Evolutionary conservation across 495 filamentous ascomycete genomes (phyloP), one percentile per base, ranked within the genome.

Genomic region (Talaromyces ruber): DNA sequence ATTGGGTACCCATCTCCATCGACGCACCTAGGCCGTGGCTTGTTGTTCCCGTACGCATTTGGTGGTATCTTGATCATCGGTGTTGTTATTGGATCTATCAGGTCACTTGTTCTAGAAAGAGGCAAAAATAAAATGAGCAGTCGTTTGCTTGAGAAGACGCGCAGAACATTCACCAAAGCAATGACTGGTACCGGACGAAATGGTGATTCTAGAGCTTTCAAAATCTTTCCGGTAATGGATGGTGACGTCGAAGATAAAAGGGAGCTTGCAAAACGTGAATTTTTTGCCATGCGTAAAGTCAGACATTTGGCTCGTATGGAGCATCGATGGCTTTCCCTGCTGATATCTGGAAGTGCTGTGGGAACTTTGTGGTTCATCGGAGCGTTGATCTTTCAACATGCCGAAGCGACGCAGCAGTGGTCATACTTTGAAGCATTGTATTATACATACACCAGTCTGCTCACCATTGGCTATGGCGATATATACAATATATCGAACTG

Each of bases 391-490:
- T 96, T 97, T 70, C 77, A 74, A 70, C 68, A 72, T 22, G 74
- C 82, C 0, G 86, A 89, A 67, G 64, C 71, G 45, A 64, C 62
- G 25, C 64, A 76, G 14, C 57, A 75, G 1, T 96, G 91, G 92
- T 80, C 73, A n/a, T 97, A 96, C 66, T 95, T 94, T 62, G 74
- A 87, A 14, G 78, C 84, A 1, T 71, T 96, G 6, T 97, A 95
- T 70, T 95, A 94, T 71, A 72, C 88, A 3, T 96, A 90, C 68
- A 85, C 85, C 3, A 84, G 85, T 3, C 80, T 96, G 34, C 77
- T 93, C 6, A 96, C 92, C 1, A 91, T 97, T 58, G 92, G 92
- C 0, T 97, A 92, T 66, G 92, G 92, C 3, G 91, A 96, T 64
- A 77, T 86, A 30, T 83, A 82, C 30, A 89, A 87, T 0, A 72